Evolutionary conservation across 176 grass and related monocot genomes (phyloP), one percentile per base, ranked within the genome.

Genomic region (Saccharum officinarum): DNA sequence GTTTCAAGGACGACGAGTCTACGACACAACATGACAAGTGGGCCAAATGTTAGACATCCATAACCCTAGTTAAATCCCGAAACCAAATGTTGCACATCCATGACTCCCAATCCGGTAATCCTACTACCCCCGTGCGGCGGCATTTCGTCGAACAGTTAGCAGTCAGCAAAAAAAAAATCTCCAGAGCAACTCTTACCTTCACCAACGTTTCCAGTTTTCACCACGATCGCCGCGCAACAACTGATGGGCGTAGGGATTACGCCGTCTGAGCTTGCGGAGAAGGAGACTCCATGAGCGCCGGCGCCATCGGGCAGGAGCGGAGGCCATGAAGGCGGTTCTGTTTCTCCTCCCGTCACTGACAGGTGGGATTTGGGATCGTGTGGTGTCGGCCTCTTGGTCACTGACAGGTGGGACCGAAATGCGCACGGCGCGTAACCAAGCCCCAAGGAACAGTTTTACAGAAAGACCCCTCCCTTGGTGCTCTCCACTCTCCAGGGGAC

Each of bases 91-190:
- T 62, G 28, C 8, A 59, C 46, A 70, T 45, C 34, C 22, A 9
- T 67, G 42, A 42, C 41, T 47, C 11, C 40, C 72, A 39, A 37
- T 57, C 54, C 54, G 20, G 54, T 57, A 22, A 57, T 3, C 20
- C 8, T 60, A 68, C 0, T 3, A 67, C 46, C 36, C n/a, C 16
- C 34, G 2, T 13, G 28, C 25, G 6, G 28, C 34, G 25, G 30
- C 83, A 77, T 90, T 86, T 15, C 64, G 45, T 66, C 78, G 72
- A 82, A 76, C 83, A 71, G 2, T 18, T 82, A 33, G 57, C 2
- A 46, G 14, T 37, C 81, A 80, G 3, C 12, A 61, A 30, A 73
- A 60, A 13, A n/a, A 62, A 23, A 42, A 57, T 10, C 18, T 59
- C 16, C 13, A 30, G 45, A 67, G 68, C 37, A 84, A 36, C 34